A percentile compares a stretch with the other conserved stretches of the same genome.
Evolutionary conservation across 305 asterid genomes (phyloP).

Genomic region (Fraxinus dipetala): DNA sequence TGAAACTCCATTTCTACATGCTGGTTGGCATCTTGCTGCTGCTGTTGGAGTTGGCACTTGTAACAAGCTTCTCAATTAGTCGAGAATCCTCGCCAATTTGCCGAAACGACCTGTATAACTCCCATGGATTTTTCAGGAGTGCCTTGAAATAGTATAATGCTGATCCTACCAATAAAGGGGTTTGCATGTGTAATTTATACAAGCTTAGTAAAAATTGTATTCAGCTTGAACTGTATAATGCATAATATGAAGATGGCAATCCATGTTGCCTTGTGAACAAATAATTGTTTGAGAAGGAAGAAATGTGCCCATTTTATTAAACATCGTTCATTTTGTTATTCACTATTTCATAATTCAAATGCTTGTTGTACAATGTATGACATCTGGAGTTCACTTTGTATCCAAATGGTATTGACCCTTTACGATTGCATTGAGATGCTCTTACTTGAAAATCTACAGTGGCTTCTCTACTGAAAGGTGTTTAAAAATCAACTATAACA

Average conservation of each 20-base stretch:
- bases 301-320: not conserved
- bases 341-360: not conserved
- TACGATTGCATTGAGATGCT: too few relatives aligned
- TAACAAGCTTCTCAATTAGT: constrained; percentile 66
- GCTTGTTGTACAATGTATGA: not conserved
- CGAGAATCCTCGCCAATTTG: constrained; percentile 36
- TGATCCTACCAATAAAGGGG: not conserved
- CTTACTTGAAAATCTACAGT: too few relatives aligned
- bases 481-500: too few relatives aligned
- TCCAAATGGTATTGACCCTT: not conserved
- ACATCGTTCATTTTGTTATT: not conserved
- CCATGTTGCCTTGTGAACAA: constrained; percentile 2
- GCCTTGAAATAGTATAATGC: not conserved
- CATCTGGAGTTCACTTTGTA: not conserved
- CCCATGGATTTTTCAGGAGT: not conserved
- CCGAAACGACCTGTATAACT: constrained; percentile 37
- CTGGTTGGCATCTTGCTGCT: constrained; percentile 96
- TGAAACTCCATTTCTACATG: constrained; percentile 73
- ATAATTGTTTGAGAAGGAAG: not conserved
- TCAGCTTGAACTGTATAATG: not conserved
- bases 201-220: not conserved
- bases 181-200: not conserved
- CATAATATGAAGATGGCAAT: not conserved
- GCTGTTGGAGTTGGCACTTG: constrained; percentile 79
- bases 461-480: too few relatives aligned